Conservation (phyloP, 768 basidiomycete genomes). For the Boletus sp. region DNA sequence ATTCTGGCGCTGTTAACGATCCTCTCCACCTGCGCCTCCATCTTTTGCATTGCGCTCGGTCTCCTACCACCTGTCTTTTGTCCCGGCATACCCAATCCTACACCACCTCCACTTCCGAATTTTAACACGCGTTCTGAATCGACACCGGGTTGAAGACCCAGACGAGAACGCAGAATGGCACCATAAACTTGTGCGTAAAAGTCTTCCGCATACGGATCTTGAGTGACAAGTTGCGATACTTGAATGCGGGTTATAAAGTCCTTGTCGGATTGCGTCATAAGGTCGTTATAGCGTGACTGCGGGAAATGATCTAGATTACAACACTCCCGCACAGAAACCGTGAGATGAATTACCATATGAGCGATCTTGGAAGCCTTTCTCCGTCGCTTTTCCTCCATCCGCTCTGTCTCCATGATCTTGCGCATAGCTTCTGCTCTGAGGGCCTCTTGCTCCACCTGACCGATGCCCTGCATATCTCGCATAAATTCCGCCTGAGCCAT, state of each 20-base stretch:
- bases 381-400: slow-evolving; percentile 80
- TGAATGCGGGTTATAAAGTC: slow-evolving; percentile 99
- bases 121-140: slow-evolving; percentile 77
- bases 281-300: slow-evolving; percentile 87
- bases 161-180: slow-evolving; percentile 73
- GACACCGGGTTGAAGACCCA: slow-evolving; percentile 60
- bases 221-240: slow-evolving; percentile 94
- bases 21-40: slow-evolving; percentile 94
- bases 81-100: slow-evolving; percentile 55
- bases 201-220: slow-evolving; percentile 96
- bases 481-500: slow-evolving; percentile 69
- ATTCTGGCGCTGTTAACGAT: slow-evolving; percentile 89
- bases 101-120: slow-evolving; percentile 83
- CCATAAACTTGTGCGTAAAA: slow-evolving; percentile 98
- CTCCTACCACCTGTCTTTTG: slow-evolving; percentile 61
- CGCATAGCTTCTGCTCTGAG: slow-evolving; percentile 77
- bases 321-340: not conserved
- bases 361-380: slow-evolving; percentile 82
- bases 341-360: slow-evolving; percentile 61
- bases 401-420: slow-evolving; percentile 88
- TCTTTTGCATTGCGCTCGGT: slow-evolving; percentile 85
- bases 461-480: slow-evolving; percentile 58
- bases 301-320: not conserved
- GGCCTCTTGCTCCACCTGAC: slow-evolving; percentile 63
- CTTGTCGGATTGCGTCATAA: slow-evolving; percentile 98